phyloP scores from a whole-genome alignment of 2,329 filamentous ascomycete species.

The Cladosporium sp. region DNA sequence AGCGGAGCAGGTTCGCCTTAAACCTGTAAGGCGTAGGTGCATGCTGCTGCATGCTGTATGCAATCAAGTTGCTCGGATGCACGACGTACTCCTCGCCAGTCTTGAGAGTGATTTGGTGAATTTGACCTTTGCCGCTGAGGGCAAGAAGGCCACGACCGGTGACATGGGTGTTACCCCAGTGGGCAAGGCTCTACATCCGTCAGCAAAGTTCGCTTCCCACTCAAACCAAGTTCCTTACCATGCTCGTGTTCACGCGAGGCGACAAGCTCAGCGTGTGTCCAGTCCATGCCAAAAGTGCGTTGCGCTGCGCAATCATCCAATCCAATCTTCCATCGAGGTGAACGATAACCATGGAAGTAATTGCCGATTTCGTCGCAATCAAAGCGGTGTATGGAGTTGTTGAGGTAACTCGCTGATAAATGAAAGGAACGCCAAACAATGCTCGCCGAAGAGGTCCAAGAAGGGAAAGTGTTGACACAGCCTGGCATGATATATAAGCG shows the following conservation, averaged over 20 bases:
- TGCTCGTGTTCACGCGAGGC: slow-evolving; percentile 67
- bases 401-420: slow-evolving; percentile 86
- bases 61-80: slow-evolving; percentile 84
- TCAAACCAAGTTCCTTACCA: slow-evolving; percentile 44
- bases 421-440: slow-evolving; percentile 80
- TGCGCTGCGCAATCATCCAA: slow-evolving; percentile 87
- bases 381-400: slow-evolving; percentile 83
- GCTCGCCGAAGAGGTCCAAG: slow-evolving; percentile 79
- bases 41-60: slow-evolving; percentile 72
- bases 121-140: slow-evolving; percentile 77
- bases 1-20: slow-evolving; percentile 65
- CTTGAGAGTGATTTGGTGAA: slow-evolving; percentile 77
- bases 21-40: slow-evolving; percentile 82
- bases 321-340: slow-evolving; percentile 90
- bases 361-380: slow-evolving; percentile 79
- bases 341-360: slow-evolving; percentile 80
- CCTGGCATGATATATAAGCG: slow-evolving; percentile 44
- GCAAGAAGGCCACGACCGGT: slow-evolving; percentile 85
- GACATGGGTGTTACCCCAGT: slow-evolving; percentile 87
- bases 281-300: slow-evolving; percentile 92
- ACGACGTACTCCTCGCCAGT: slow-evolving; percentile 86
- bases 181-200: slow-evolving; percentile 58
- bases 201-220: slow-evolving; percentile 26
- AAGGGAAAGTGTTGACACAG: slow-evolving; percentile 81
- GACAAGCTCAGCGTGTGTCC: slow-evolving; percentile 76